A percentile compares a stretch with the other conserved stretches of the same genome.
These are phyloP conservation scores for Neospora caninum DNA, from an alignment of 169 alveolate species.

Conservation along the genomic window DNA sequence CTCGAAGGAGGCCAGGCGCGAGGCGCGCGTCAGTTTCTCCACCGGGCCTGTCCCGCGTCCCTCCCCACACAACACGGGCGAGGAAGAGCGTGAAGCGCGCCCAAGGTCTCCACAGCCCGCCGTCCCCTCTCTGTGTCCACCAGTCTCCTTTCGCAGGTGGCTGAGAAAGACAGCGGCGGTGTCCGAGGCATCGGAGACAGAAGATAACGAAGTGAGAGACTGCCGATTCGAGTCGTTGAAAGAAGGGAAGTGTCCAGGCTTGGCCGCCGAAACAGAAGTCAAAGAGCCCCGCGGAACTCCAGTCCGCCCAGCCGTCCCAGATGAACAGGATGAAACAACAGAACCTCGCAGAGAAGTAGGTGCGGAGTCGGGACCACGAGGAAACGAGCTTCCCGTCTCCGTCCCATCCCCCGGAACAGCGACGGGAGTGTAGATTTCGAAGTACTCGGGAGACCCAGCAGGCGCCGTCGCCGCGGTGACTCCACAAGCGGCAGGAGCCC, in stretches of 20 bases:
- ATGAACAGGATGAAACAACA: background rate
- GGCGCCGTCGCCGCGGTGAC: background rate
- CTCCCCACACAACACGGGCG: background rate
- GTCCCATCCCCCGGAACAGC: background rate
- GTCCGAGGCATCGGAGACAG: background rate
- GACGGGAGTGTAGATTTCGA: conserved; percentile 26
- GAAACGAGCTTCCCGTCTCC: background rate
- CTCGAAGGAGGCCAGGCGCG: background rate
- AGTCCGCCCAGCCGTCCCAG: background rate
- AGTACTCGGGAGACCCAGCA: background rate
- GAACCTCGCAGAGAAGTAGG: background rate
- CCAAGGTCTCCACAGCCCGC: background rate
- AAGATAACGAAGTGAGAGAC: background rate
- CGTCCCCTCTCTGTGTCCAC: background rate
- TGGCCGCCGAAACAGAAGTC: no score
- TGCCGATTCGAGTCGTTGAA: background rate
- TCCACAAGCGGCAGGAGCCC: no score
- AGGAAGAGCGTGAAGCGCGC: background rate
- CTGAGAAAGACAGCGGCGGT: conserved; percentile 15
- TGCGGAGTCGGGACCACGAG: background rate
- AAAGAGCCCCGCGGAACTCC: no score
- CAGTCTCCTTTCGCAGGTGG: background rate
- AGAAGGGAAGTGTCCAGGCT: background rate
- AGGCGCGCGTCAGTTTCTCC: background rate
- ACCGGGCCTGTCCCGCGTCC: background rate